A percentile compares a stretch with the other conserved stretches of the same genome.
phyloP scores from a whole-genome alignment of 129 eudicot genomes.

The Deinandra increscens region DNA sequence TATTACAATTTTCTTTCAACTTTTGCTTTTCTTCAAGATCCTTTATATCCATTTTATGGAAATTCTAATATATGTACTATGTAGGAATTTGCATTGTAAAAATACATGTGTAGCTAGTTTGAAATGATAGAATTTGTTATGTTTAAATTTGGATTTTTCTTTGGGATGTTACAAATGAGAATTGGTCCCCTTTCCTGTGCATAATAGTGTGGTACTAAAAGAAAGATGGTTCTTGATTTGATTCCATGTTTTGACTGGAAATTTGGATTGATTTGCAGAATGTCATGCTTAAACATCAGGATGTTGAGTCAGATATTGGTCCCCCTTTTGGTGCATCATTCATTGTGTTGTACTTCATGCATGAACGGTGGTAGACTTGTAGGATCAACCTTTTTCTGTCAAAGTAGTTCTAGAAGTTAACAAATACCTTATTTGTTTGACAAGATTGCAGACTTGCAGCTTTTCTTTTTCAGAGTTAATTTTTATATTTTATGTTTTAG shows the following conservation, averaged over 20 bases:
- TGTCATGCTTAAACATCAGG: constrained; percentile 4
- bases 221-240: constrained; percentile 19
- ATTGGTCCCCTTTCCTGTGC: constrained; percentile 26
- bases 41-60: constrained; percentile 17
- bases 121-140: neutral
- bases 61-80: no score
- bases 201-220: constrained; percentile 14
- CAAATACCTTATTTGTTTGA: constrained; percentile 27
- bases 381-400: constrained; percentile 24
- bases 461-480: neutral
- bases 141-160: neutral
- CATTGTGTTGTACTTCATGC: constrained; percentile 26
- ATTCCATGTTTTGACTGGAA: constrained; percentile 14
- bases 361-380: constrained; percentile 15
- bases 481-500: no score
- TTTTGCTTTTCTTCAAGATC: neutral
- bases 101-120: no score
- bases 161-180: constrained; percentile 5
- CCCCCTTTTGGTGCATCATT: constrained; percentile 28
- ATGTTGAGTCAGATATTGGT: constrained; percentile 18
- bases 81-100: no score
- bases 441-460: constrained; percentile 28
- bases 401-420: constrained; percentile 23
- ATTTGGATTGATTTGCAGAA: constrained; percentile 11
- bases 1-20: constrained; percentile 10